phyloP scores from a whole-genome alignment of 2,329 filamentous ascomycete species.

The Sclerotinia sclerotiorum region DNA sequence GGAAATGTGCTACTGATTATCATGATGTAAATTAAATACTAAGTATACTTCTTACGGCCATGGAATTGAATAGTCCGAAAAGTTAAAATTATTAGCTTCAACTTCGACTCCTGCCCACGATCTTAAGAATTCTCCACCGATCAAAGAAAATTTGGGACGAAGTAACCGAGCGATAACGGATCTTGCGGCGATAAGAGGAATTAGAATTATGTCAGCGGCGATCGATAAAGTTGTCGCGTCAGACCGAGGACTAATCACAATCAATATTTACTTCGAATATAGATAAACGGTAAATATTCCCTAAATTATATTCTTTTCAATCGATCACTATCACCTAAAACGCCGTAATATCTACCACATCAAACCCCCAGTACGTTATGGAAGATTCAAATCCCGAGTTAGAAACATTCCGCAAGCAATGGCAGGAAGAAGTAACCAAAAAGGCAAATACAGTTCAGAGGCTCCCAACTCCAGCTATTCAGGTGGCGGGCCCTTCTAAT shows the following conservation, averaged over 20 bases:
- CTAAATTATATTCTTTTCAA: not conserved
- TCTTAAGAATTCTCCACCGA: slow-evolving; percentile 3
- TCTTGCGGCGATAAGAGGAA: slow-evolving; percentile 18
- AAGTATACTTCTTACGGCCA: not conserved
- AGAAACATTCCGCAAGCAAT: slow-evolving; percentile 81
- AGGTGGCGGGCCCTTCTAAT: slow-evolving; percentile 28
- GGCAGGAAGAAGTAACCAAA: slow-evolving; percentile 66
- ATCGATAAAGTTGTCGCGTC: slow-evolving; percentile 18
- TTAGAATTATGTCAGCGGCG: slow-evolving; percentile 23
- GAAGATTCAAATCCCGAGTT: slow-evolving; percentile 65
- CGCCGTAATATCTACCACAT: too few relatives aligned
- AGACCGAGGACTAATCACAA: not conserved
- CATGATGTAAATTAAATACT: slow-evolving; percentile 7
- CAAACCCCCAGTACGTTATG: slow-evolving; percentile 26
- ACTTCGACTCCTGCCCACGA: not conserved
- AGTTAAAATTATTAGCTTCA: not conserved
- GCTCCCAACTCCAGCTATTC: slow-evolving; percentile 9
- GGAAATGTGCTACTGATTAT: not conserved
- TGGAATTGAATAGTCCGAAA: slow-evolving; percentile 1
- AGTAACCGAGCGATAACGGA: slow-evolving; percentile 10
- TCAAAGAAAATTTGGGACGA: slow-evolving; percentile 8
- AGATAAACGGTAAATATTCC: not conserved
- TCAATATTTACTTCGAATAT: not conserved
- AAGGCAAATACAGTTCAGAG: slow-evolving; percentile 30
- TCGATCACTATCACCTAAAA: not conserved